Evolutionary conservation across 2,329 filamentous ascomycete species (phyloP).

Genomic region (Fulvia fulva): DNA sequence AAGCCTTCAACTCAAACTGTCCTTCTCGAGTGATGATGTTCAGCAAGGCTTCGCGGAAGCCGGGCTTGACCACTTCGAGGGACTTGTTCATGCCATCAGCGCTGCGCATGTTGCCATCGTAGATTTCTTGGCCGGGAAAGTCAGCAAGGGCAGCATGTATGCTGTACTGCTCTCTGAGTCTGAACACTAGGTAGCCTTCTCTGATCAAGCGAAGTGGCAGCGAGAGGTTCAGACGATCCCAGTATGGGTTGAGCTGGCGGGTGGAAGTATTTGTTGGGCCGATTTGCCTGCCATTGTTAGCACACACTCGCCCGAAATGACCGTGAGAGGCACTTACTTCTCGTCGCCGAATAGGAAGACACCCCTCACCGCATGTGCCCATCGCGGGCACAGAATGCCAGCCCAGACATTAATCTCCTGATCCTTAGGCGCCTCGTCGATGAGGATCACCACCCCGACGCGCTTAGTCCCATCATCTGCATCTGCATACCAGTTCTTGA

Average conservation of each 20-base stretch:
- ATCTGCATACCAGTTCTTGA: not conserved
- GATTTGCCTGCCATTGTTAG: slow-evolving; percentile 18
- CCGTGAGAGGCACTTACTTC: no score
- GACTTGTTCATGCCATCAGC: not conserved
- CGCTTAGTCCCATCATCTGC: not conserved
- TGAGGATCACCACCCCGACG: slow-evolving; percentile 12
- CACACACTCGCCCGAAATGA: no score
- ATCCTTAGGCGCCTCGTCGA: slow-evolving; percentile 18
- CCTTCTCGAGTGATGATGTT: not conserved
- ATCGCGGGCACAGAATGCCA: slow-evolving; percentile 10
- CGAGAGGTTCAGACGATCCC: slow-evolving; percentile 8
- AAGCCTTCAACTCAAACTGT: no score
- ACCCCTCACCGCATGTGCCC: slow-evolving; percentile 7
- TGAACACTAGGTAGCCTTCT: slow-evolving; percentile 9
- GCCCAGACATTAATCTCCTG: slow-evolving; percentile 18
- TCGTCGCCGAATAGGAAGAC: slow-evolving; percentile 20
- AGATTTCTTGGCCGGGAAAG: not conserved
- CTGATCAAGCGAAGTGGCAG: slow-evolving; percentile 12
- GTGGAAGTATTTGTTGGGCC: slow-evolving; percentile 16
- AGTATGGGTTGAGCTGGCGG: slow-evolving; percentile 14
- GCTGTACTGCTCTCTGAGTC: slow-evolving; percentile 12
- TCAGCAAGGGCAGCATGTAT: slow-evolving; percentile 6
- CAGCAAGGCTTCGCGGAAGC: not conserved
- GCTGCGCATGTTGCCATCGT: not conserved
- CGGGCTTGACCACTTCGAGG: not conserved